Evolutionary conservation across 176 grass and related monocot genomes (phyloP), one percentile per base, ranked within the genome.

Genomic region (Hyparrhenia diplandra): DNA sequence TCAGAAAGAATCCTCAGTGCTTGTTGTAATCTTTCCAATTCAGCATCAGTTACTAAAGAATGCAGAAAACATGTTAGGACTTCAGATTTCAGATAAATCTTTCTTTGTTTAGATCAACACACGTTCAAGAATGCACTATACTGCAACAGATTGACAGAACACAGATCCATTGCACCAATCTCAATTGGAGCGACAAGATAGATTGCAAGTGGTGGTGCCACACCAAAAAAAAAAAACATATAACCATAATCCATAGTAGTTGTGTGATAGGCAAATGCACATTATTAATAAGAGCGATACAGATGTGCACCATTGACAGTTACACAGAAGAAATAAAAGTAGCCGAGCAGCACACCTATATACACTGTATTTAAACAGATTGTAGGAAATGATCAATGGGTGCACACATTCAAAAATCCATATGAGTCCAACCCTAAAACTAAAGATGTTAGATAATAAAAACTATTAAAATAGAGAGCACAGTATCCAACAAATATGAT

Each of bases 1-100:
- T 99, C 92, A 64, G 96, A 99, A 68, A 99, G 90, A 86, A 99
- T 93, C 87, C 86, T 99, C 76, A 99, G 85, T 2, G 96, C 92
- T 88, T 93, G 96, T 67, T 93, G 93, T 57, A 99, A 80, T 87
- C 90, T 95, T 83, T 99, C 92, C 83, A 99, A 85, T 77, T 99
- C 96, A 42, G 88, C 85, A 88, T 95, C 90, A 65, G 88, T 99
- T 91, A 99, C 96, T 99, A 77, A 25, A 88, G 34, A 60, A 80
- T 28, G 45, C 2, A 74, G 64, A 63, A 34, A 69, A 69, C 10
- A 3, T n/a, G 42, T 69, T 79, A 76, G 55, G 64, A 36, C 54
- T 52, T 63, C 75, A 81, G 30, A 70, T 36, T 74, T n/a, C 12
- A 24, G 51, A 75, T 24, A 35, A 21, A 52, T 65, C 21, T 37